These are phyloP conservation scores for Cinnamomum chago DNA, from an alignment of 164 flowering plant species.

Conservation along the genomic window DNA sequence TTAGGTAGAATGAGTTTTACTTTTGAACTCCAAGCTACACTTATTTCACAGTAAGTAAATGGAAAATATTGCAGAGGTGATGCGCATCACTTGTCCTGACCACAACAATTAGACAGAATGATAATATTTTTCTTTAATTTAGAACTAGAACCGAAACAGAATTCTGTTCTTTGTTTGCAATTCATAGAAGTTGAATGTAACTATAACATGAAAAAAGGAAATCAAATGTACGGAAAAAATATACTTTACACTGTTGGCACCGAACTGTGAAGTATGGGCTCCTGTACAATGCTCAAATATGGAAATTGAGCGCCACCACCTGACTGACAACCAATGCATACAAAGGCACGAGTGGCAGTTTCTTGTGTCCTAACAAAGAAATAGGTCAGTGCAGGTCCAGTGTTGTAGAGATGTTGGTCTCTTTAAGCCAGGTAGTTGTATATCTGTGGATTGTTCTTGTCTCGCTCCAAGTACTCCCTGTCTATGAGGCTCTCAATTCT, in stretches of 20 bases:
- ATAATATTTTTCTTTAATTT: background rate
- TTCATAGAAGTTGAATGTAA: background rate
- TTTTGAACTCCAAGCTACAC: too few relatives aligned
- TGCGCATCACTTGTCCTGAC: background rate
- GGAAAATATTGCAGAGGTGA: background rate
- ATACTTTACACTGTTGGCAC: background rate
- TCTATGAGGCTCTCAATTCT: slow-evolving; percentile 95
- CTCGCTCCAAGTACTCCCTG: slow-evolving; percentile 93
- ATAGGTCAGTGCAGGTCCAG: background rate
- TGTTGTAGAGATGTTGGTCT: background rate
- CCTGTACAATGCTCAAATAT: slow-evolving; percentile 1
- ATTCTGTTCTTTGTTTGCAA: slow-evolving; percentile 1
- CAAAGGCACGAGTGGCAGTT: slow-evolving; percentile 5
- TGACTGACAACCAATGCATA: background rate
- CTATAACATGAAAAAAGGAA: background rate
- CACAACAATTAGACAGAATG: background rate
- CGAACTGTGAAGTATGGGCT: background rate
- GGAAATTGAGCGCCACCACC: background rate
- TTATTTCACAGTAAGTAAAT: background rate
- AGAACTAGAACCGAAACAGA: background rate
- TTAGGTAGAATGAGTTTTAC: too few relatives aligned
- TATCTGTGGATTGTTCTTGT: slow-evolving; percentile 93
- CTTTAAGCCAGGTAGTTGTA: slow-evolving; percentile 83
- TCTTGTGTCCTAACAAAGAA: background rate
- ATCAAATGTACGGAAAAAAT: background rate